phyloP scores from a whole-genome alignment of 345 rosid species.

The Aethionema arabicum region DNA sequence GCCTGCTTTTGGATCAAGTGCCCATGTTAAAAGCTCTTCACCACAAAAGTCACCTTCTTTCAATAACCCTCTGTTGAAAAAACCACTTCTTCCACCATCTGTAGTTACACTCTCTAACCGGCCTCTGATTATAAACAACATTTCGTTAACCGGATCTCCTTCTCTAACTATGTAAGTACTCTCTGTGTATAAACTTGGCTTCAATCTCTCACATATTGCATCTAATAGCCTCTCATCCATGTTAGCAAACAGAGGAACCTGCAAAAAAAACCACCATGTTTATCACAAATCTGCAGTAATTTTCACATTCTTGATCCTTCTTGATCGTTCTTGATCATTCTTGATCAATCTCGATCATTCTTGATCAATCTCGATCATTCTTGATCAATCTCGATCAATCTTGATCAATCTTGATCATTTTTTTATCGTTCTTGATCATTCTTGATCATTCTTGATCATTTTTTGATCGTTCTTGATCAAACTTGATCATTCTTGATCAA shows the following conservation, averaged over 20 bases:
- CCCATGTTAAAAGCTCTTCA: conserved; percentile 91
- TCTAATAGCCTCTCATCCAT: conserved; percentile 85
- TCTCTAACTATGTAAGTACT: conserved; percentile 69
- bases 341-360: too few species aligned
- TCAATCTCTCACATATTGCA: conserved; percentile 86
- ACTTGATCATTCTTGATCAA: too few species aligned
- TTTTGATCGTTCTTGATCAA: too few species aligned
- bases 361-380: too few species aligned
- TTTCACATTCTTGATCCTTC: too few species aligned
- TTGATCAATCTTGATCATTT: too few species aligned
- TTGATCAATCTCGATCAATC: too few species aligned
- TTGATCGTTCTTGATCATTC: too few species aligned
- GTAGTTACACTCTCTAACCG: conserved; percentile 83
- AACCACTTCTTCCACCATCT: conserved; percentile 89
- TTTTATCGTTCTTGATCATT: too few species aligned
- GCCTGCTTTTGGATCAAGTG: conserved; percentile 78
- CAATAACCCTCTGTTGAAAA: conserved; percentile 66
- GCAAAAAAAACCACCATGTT: conserved; percentile 12
- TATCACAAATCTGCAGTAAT: too few species aligned
- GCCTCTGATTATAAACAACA: conserved; percentile 84
- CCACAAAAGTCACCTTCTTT: conserved; percentile 86
- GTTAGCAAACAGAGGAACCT: conserved; percentile 86
- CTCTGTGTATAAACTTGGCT: conserved; percentile 77
- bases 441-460: too few species aligned
- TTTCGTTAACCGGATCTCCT: conserved; percentile 87